Evolutionary conservation across 345 rosid species (phyloP), one percentile per base, ranked within the genome.

Genomic region (Eucalyptus sp.): DNA sequence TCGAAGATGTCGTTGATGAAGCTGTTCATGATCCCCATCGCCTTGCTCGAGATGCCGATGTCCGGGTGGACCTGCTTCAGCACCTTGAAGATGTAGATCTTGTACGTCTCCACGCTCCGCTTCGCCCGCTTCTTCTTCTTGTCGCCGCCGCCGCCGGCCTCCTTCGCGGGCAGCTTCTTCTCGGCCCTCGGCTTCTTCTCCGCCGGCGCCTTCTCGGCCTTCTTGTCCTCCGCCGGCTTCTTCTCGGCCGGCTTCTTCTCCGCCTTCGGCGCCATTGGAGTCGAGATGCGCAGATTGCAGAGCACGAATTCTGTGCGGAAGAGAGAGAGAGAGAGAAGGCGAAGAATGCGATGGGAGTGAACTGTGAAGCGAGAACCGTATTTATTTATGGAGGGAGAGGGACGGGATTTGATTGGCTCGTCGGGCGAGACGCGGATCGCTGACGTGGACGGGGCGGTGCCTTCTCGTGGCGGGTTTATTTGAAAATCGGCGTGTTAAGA

Each of bases 1-100:
- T 92, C 93, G 86, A 92, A 92, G 71, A 90, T 92, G 64, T 92
- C 92, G 87, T 90, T 92, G 89, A 92, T 89, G 91, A 92, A 92
- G 79, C 89, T 81, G 89, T 88, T 88, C 87, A 88, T 81, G 80
- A 83, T 81, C 51, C 86, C 89, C 89, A 81, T 90, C 2, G 93
- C 93, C 91, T 89, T 92, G 89, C 92, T 92, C 20, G 93, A 92
- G 86, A 90, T 90, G 3, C 93, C 92, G 18, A 92, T 87, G 81
- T 90, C 92, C 3, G 93, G 93, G 54, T 92, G 93, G 43, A 92
- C 93, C 88, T 91, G 93, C 88, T 91, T 91, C 90, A 90, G 88
- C 13, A 90, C 92, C 92, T 92, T 92, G 93, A 92, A 92, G 88
- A 92, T 92, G 91, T 92, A 92, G 80, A 92, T 91, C 91, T 92